Conservation (phyloP, 768 basidiomycete species). For the Termitomyces sp. region DNA sequence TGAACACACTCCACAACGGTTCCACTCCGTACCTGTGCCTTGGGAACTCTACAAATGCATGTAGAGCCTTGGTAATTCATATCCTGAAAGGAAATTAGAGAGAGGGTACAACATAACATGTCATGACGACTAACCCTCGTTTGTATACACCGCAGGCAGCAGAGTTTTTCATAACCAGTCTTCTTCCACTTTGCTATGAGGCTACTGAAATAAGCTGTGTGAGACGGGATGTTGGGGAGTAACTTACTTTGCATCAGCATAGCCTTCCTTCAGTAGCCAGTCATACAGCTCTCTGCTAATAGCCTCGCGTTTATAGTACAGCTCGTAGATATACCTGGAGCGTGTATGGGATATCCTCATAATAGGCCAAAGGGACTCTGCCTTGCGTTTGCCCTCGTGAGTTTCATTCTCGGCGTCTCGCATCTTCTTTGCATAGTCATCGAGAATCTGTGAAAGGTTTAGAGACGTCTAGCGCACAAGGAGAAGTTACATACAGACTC, state of each 20-base stretch:
- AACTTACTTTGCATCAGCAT: conserved; percentile 92
- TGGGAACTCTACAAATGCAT: conserved; percentile 96
- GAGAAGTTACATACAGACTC: conserved; percentile 50
- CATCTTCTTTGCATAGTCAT: conserved; percentile 99
- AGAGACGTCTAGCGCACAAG: not conserved
- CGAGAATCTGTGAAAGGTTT: conserved; percentile 63
- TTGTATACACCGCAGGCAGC: conserved; percentile 95
- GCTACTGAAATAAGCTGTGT: conserved; percentile 34
- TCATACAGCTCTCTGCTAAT: conserved; percentile 92
- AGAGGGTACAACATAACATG: conserved; percentile 1
- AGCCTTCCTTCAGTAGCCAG: conserved; percentile 96
- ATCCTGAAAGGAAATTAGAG: conserved; percentile 47
- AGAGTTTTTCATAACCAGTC: conserved; percentile 95
- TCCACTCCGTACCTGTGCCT: conserved; percentile 84
- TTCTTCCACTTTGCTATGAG: conserved; percentile 99
- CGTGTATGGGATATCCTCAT: conserved; percentile 98
- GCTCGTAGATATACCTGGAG: conserved; percentile 94
- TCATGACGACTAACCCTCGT: conserved; percentile 55
- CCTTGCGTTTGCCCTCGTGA: conserved; percentile 96
- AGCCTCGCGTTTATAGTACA: conserved; percentile 98
- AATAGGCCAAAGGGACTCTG: conserved; percentile 93
- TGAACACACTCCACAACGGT: conserved; percentile 96
- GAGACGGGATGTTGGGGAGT: not conserved
- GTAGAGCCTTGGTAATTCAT: conserved; percentile 99
- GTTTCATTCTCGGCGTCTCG: conserved; percentile 97